Evolutionary conservation across 2,329 filamentous ascomycete genomes (phyloP), one percentile per base, ranked within the genome.

Genomic region (Chaetomiaceae sp.): DNA sequence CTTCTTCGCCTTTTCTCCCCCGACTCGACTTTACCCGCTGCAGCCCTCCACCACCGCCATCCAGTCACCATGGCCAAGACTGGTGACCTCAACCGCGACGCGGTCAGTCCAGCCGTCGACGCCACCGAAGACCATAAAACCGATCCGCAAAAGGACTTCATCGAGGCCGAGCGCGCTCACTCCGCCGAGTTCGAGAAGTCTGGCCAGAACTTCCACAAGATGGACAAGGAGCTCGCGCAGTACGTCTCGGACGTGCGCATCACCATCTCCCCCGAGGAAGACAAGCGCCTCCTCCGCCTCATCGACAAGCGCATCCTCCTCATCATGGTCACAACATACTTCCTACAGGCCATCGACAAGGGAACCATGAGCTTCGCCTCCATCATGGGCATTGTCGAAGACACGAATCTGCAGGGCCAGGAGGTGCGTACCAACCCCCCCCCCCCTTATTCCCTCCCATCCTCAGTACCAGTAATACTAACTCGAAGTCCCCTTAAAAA

Each of bases 271-370:
- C 70, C 75, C 1, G 81, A 79, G 53, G 81, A 85, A 49, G 84
- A 81, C 67, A 74, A 69, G 34, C 73, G 84, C 27, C 73, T 90
- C 48, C 82, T 80, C 57, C 76, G 69, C 47, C 72, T 82, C 72
- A 87, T 90, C 59, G 85, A 90, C 67, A 77, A 73, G 56, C 79
- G 86, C 29, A 78, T 90, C 2, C 71, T 91, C 38, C 69, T 77
- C 2, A 74, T 90, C 65, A 90, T 90, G 86, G 77, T 90, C 53
- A 67, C 78, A 43, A 88, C 85, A 0, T 89, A 90, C 68, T 88
- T 90, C 64, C 69, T 89, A 20, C 86, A 87, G 63, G 78, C 82
- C 41, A 74, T 87, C 41, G 84, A 87, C 67, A 86, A 86, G 67
- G 82, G 82, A 23, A 86, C 83, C 0, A 70, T 87, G 63, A 81